Evolutionary conservation across 345 rosid genomes (phyloP).

Genomic region (Dipteronia dyeriana): DNA sequence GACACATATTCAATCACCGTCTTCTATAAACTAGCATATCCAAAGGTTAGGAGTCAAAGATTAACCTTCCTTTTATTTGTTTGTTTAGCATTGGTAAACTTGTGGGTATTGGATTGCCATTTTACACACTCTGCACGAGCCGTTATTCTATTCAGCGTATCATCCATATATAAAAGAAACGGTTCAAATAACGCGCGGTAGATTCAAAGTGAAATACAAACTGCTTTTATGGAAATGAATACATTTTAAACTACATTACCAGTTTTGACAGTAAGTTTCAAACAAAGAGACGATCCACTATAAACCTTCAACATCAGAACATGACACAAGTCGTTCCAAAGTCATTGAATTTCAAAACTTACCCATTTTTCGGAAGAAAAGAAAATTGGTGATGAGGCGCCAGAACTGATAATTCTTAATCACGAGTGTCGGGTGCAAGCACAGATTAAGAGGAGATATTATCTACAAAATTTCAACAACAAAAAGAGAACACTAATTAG

Average conservation of each 20-base stretch:
- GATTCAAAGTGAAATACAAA: no score
- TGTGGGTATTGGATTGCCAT: background rate
- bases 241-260: background rate
- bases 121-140: background rate
- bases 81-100: background rate
- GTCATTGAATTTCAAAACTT: conserved; percentile 15
- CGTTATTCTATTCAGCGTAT: no score
- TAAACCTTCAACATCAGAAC: background rate
- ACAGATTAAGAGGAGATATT: conserved; percentile 80
- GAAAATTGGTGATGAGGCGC: conserved; percentile 97
- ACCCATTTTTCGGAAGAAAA: conserved; percentile 97
- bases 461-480: conserved; percentile 48
- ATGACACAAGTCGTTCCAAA: background rate
- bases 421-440: conserved; percentile 81
- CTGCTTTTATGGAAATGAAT: no score
- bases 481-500: conserved; percentile 9
- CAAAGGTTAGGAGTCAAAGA: background rate
- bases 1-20: background rate
- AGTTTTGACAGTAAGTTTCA: background rate
- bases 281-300: background rate
- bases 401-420: conserved; percentile 89
- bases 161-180: background rate
- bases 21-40: background rate
- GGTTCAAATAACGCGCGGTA: no score
- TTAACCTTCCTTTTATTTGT: background rate